phyloP scores from a whole-genome alignment of 2,329 filamentous ascomycete species.

The Macrophomina pseudophaseolina region DNA sequence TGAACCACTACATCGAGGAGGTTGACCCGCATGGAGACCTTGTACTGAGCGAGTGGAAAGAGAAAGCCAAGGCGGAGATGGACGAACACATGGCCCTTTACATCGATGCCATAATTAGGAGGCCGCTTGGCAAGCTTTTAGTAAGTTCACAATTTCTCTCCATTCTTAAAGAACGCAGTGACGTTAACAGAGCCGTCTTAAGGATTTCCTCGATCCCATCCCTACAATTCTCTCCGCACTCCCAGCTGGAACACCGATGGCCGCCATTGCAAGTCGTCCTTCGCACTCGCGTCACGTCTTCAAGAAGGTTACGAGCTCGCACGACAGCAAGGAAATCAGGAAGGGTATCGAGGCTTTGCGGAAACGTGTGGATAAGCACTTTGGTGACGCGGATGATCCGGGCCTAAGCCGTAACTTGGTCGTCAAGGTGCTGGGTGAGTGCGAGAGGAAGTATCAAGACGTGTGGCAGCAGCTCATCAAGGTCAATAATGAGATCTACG shows the following conservation, averaged over 20 bases:
- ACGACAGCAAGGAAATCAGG: constrained; percentile 83
- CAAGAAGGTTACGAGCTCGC: constrained; percentile 80
- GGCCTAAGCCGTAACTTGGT: constrained; percentile 65
- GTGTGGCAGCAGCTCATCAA: constrained; percentile 56
- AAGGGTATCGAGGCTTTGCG: constrained; percentile 88
- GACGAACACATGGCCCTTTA: constrained; percentile 87
- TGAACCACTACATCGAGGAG: constrained; percentile 96
- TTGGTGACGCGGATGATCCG: constrained; percentile 84
- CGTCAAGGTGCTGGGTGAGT: constrained; percentile 64
- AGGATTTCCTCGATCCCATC: constrained; percentile 87
- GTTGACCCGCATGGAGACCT: constrained; percentile 76
- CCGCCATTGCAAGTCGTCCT: constrained; percentile 75
- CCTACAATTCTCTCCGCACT: constrained; percentile 70
- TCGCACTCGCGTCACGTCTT: constrained; percentile 83
- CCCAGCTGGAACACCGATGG: constrained; percentile 48
- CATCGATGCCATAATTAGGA: constrained; percentile 82
- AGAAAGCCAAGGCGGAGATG: constrained; percentile 77
- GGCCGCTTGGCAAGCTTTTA: constrained; percentile 86
- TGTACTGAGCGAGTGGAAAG: constrained; percentile 82
- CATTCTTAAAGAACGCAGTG: not conserved
- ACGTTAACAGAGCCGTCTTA: constrained; percentile 27
- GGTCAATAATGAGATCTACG: constrained; percentile 51
- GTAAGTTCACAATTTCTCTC: constrained; percentile 38
- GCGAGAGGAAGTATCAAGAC: constrained; percentile 61
- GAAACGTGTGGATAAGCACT: constrained; percentile 96